phyloP scores from a whole-genome alignment of 352 stramenopile genomes.

The Phytopythium boreale region DNA sequence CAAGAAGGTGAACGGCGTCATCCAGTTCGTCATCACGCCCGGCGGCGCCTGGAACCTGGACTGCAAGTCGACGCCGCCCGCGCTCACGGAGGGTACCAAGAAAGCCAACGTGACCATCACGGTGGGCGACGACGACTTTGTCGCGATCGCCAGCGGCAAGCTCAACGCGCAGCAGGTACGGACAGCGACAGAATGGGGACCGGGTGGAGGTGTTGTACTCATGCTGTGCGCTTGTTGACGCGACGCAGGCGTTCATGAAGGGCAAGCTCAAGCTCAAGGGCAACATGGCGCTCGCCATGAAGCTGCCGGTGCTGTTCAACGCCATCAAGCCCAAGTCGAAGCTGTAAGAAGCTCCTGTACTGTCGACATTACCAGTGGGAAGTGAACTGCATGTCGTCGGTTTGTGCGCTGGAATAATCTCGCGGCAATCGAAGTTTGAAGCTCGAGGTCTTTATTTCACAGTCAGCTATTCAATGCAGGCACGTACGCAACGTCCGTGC shows the following conservation, averaged over 20 bases:
- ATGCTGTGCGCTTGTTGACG: conserved; percentile 14
- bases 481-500: too few relatives aligned
- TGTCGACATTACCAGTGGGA: conserved; percentile 18
- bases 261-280: conserved; percentile 95
- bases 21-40: conserved; percentile 75
- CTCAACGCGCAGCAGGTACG: conserved; percentile 85
- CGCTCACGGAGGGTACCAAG: conserved; percentile 60
- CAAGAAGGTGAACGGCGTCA: conserved; percentile 80
- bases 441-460: too few relatives aligned
- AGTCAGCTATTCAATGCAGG: too few relatives aligned
- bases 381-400: conserved; percentile 1
- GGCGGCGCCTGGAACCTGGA: conserved; percentile 78
- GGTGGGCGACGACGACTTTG: conserved; percentile 73
- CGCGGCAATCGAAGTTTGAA: too few relatives aligned
- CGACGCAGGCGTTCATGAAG: conserved; percentile 90
- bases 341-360: conserved; percentile 38
- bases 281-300: conserved; percentile 95
- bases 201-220: not conserved
- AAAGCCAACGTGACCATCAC: conserved; percentile 80
- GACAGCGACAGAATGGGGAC: not conserved
- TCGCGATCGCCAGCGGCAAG: conserved; percentile 80
- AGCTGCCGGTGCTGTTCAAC: conserved; percentile 91
- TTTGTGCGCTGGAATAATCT: not conserved
- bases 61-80: conserved; percentile 57
- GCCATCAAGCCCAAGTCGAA: conserved; percentile 83